A percentile compares a stretch with the other conserved stretches of the same genome.
Evolutionary conservation across 805 yeast genomes (phyloP).

Genomic region (Monosporozyma solicola): DNA sequence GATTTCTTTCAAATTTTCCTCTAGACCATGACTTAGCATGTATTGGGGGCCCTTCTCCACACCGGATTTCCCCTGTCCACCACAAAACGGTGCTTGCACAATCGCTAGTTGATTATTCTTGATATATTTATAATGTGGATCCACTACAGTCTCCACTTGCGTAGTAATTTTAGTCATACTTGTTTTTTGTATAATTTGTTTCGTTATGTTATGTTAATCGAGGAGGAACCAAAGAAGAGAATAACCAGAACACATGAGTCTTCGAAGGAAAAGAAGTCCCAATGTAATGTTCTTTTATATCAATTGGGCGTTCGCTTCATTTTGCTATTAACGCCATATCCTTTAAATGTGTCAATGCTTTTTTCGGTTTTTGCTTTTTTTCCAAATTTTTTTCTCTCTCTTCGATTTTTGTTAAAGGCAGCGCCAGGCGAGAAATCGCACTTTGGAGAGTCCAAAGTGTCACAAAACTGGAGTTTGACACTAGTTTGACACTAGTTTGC

Average conservation of each 20-base stretch:
- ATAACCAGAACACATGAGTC: no score
- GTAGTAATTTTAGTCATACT: neutral
- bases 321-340: neutral
- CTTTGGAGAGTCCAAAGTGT: neutral
- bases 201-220: neutral
- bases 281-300: neutral
- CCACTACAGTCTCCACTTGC: conserved; percentile 1
- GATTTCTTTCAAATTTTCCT: conserved; percentile 48
- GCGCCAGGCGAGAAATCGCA: neutral
- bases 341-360: neutral
- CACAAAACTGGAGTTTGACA: neutral
- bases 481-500: no score
- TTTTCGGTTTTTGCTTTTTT: neutral
- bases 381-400: neutral
- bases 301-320: neutral
- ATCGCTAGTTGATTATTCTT: conserved; percentile 44
- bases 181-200: neutral
- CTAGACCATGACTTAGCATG: conserved; percentile 63
- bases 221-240: neutral
- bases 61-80: conserved; percentile 92
- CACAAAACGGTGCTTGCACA: conserved; percentile 85
- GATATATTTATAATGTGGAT: conserved; percentile 43
- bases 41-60: conserved; percentile 91
- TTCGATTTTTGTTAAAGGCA: neutral
- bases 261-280: neutral